These are phyloP conservation scores for Podila verticillata DNA, from an alignment of 192 early-diverging fungal species.

Conservation along the genomic window DNA sequence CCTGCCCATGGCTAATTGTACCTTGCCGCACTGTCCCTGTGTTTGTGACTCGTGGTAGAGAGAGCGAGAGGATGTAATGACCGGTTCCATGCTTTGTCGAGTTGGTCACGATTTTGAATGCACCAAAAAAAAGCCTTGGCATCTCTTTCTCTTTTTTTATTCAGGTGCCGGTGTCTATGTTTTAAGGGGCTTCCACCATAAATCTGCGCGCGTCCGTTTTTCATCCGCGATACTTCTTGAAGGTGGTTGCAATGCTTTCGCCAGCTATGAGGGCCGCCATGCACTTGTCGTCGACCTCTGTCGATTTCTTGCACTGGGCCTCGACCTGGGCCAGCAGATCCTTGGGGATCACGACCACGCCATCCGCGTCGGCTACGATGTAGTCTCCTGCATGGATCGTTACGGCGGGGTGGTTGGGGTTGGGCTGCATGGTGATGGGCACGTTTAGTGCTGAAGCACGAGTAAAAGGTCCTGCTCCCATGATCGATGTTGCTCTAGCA, in stretches of 20 bases:
- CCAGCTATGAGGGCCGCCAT: conserved; percentile 61
- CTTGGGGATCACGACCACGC: conserved; percentile 63
- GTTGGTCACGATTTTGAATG: not conserved
- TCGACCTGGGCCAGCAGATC: conserved; percentile 55
- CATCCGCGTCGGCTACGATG: conserved; percentile 65
- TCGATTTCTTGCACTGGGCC: conserved; percentile 55
- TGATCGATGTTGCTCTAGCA: conserved; percentile 59
- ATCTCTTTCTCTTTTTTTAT: not conserved
- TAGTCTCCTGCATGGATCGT: conserved; percentile 63
- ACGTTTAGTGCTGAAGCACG: conserved; percentile 56
- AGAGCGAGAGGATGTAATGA: conserved; percentile 13
- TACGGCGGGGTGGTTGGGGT: conserved; percentile 50
- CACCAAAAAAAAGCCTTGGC: not conserved
- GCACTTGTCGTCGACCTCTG: conserved; percentile 59
- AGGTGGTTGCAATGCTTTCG: conserved; percentile 56
- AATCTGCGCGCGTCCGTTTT: not conserved
- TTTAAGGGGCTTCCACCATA: not conserved
- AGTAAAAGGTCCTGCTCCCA: conserved; percentile 57
- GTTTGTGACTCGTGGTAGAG: conserved; percentile 48
- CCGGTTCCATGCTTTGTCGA: conserved; percentile 1
- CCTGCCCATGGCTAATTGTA: not conserved
- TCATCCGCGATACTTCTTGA: conserved; percentile 59
- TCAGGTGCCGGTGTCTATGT: not conserved
- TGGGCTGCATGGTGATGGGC: conserved; percentile 56
- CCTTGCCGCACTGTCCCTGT: conserved; percentile 52